Evolutionary conservation across 495 filamentous ascomycete genomes (phyloP), one percentile per base, ranked within the genome.

Genomic region (Cercophora samala): DNA sequence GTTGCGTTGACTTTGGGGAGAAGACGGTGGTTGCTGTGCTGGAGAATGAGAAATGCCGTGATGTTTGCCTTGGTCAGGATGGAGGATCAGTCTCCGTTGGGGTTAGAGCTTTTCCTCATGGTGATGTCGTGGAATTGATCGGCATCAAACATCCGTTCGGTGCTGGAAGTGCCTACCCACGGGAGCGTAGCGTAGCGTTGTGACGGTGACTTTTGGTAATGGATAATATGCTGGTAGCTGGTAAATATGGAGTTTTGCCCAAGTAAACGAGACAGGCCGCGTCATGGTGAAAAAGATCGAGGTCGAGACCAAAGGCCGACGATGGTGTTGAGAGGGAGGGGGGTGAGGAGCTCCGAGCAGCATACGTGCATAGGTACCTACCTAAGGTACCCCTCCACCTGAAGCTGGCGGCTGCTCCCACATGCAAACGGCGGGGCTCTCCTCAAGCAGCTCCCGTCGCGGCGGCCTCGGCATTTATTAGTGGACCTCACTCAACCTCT

Each of bases 31-130:
- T 15, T 25, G 18, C 6, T 22, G 22, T 15, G 13, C 56, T 60
- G 18, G 58, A 29, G 13, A 2, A 1, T 1, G 5, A 24, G 58
- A 29, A 60, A 29, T 60, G 58, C 21, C 8, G 25, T 60, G 5
- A 5, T 26, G 13, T 26, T 29, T 24, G 17, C 8, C 8, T 29
- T 29, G 22, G 58, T n/a, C 58, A 60, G 58, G 22, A 60, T 22
- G 58, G 24, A 24, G 54, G 54, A 26, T 24, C 58, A 29, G 5
- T 29, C 25, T 60, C 58, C 58, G 58, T 56, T 24, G 54, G 54
- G 54, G 18, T 5, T 24, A 56, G 54, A 21, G 8, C 54, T 56
- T 46, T 46, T 18, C n/a, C n/a, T n/a, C 37, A 46, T 46, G 3
- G 37, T 46, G 53, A 21, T 8, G n/a, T 22, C 53, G 53, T 56